Evolutionary conservation across 202 grass and related monocot species (phyloP).

Genomic region (Carex arenaria): DNA sequence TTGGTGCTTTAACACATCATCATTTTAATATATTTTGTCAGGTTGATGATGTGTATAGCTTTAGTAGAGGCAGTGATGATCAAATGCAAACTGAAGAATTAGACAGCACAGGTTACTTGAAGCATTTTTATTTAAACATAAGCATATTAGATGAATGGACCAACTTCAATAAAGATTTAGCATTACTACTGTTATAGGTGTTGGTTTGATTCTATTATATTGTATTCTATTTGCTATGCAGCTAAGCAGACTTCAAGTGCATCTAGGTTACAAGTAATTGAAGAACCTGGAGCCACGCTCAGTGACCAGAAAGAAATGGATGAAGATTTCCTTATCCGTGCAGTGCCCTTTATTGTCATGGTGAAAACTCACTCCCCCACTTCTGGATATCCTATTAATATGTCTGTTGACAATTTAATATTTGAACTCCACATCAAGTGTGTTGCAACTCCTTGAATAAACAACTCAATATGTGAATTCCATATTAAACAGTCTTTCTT

Average conservation of each 20-base stretch:
- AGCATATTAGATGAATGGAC: conserved; percentile 8
- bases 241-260: conserved; percentile 29
- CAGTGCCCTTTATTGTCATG: conserved; percentile 65
- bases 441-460: neutral
- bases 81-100: conserved; percentile 19
- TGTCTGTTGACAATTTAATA: neutral
- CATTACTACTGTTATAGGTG: neutral
- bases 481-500: neutral
- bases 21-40: conserved; percentile 39
- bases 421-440: neutral
- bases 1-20: neutral
- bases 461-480: neutral
- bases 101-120: conserved; percentile 17
- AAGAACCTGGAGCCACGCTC: conserved; percentile 20
- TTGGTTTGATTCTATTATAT: conserved; percentile 26
- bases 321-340: conserved; percentile 59
- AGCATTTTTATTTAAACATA: conserved; percentile 1
- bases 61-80: conserved; percentile 28
- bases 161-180: neutral
- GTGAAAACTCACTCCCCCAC: conserved; percentile 9
- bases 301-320: conserved; percentile 36
- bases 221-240: conserved; percentile 32
- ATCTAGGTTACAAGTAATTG: conserved; percentile 29
- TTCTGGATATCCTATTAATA: neutral
- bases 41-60: conserved; percentile 75